Evolutionary conservation across 2,329 filamentous ascomycete genomes (phyloP).

Genomic region (Epichloe hybrida): DNA sequence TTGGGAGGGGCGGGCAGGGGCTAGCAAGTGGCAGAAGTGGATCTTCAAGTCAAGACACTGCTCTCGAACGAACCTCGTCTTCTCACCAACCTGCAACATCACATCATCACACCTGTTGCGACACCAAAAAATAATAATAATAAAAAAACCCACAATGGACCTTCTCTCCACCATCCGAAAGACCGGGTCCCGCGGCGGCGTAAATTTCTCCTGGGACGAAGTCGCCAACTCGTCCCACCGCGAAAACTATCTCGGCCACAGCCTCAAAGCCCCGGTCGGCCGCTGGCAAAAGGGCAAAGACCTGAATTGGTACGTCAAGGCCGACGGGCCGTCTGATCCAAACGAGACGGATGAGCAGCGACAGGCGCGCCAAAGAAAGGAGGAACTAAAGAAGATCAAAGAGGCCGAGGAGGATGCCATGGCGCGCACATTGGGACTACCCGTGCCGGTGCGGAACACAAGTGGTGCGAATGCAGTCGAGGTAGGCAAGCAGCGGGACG

Average conservation of each 20-base stretch:
- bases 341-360: conserved; percentile 46
- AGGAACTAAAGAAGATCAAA: conserved; percentile 72
- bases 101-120: no score
- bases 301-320: conserved; percentile 50
- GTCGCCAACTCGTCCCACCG: conserved; percentile 77
- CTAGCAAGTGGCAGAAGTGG: no score
- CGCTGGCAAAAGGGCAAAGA: conserved; percentile 76
- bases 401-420: conserved; percentile 90
- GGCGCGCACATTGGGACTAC: conserved; percentile 67
- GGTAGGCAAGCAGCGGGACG: conserved; percentile 30
- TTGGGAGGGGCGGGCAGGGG: not conserved
- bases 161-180: conserved; percentile 51
- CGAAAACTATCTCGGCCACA: conserved; percentile 83
- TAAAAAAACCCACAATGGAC: no score
- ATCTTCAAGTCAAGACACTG: no score
- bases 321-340: conserved; percentile 29
- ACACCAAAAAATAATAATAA: no score
- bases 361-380: conserved; percentile 48
- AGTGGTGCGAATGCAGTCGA: conserved; percentile 57
- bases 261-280: conserved; percentile 80
- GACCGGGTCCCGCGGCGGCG: conserved; percentile 77
- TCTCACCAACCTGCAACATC: no score
- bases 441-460: conserved; percentile 46
- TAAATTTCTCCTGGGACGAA: conserved; percentile 94
- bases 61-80: not conserved